phyloP scores from a whole-genome alignment of 805 yeast species.

The Starmera dryadoides region DNA sequence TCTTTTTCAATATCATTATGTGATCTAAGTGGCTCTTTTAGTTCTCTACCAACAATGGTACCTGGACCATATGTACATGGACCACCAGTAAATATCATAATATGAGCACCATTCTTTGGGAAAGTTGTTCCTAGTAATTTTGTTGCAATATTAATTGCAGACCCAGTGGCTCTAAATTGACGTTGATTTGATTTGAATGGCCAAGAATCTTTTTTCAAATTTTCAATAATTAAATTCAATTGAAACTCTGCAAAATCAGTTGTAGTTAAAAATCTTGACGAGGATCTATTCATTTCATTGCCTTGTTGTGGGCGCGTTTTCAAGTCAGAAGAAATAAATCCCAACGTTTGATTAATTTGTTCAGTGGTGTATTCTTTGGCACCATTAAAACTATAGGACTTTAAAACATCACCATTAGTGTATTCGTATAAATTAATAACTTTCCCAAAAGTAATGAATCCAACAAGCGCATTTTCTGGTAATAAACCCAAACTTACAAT shows the following conservation, averaged over 20 bases:
- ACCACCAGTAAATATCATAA: slow-evolving; percentile 52
- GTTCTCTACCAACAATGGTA: slow-evolving; percentile 42
- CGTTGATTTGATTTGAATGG: slow-evolving; percentile 39
- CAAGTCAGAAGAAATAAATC: slow-evolving; percentile 31
- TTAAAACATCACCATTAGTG: slow-evolving; percentile 24
- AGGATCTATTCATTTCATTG: slow-evolving; percentile 2
- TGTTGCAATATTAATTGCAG: slow-evolving; percentile 46
- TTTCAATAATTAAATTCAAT: slow-evolving; percentile 40
- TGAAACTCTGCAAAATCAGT: slow-evolving; percentile 35
- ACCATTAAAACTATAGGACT: slow-evolving; percentile 48
- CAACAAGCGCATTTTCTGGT: slow-evolving; percentile 50
- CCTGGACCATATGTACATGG: slow-evolving; percentile 67
- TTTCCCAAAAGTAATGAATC: slow-evolving; percentile 53
- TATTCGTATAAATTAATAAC: slow-evolving; percentile 53
- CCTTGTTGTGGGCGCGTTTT: slow-evolving; percentile 4
- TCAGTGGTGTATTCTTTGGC: slow-evolving; percentile 40
- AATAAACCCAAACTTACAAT: slow-evolving; percentile 36
- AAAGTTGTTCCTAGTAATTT: slow-evolving; percentile 29
- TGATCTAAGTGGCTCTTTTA: slow-evolving; percentile 60
- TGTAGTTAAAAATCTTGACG: slow-evolving; percentile 11
- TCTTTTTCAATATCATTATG: slow-evolving; percentile 53
- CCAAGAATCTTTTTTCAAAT: slow-evolving; percentile 41
- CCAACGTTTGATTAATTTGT: slow-evolving; percentile 38
- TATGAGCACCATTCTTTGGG: slow-evolving; percentile 45
- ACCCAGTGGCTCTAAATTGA: slow-evolving; percentile 48